phyloP scores from a whole-genome alignment of 805 yeast genomes.

The Candida tammaniensis region DNA sequence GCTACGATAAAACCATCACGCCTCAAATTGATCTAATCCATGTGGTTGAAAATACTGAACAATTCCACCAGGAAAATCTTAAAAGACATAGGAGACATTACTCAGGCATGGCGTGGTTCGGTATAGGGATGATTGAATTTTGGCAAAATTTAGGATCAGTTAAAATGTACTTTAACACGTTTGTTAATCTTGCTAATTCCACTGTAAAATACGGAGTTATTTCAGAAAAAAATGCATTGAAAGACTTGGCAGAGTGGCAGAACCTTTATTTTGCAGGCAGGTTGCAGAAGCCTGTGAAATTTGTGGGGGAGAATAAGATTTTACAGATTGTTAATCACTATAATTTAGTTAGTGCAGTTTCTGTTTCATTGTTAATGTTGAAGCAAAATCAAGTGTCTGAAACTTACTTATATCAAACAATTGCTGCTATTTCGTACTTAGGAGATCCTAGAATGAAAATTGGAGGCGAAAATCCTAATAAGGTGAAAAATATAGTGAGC shows the following conservation, averaged over 20 bases:
- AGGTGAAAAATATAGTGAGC: slow-evolving; percentile 78
- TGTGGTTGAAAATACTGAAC: slow-evolving; percentile 69
- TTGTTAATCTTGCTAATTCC: slow-evolving; percentile 50
- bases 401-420: slow-evolving; percentile 66
- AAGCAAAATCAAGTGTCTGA: slow-evolving; percentile 47
- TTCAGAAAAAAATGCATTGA: slow-evolving; percentile 53
- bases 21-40: slow-evolving; percentile 86
- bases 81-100: slow-evolving; percentile 71
- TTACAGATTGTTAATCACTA: slow-evolving; percentile 52
- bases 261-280: slow-evolving; percentile 88
- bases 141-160: slow-evolving; percentile 14
- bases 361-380: slow-evolving; percentile 57
- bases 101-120: slow-evolving; percentile 61
- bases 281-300: slow-evolving; percentile 87
- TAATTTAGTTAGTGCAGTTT: slow-evolving; percentile 75
- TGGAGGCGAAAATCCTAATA: slow-evolving; percentile 90
- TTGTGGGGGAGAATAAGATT: slow-evolving; percentile 26
- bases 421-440: slow-evolving; percentile 77
- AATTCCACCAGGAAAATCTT: slow-evolving; percentile 77
- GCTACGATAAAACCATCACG: slow-evolving; percentile 23
- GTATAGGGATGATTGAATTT: slow-evolving; percentile 38
- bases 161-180: slow-evolving; percentile 94
- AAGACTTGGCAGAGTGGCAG: slow-evolving; percentile 81
- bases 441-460: slow-evolving; percentile 87
- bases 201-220: slow-evolving; percentile 86